Evolutionary conservation across 805 yeast genomes (phyloP).

Genomic region (Metschnikowia sp.): DNA sequence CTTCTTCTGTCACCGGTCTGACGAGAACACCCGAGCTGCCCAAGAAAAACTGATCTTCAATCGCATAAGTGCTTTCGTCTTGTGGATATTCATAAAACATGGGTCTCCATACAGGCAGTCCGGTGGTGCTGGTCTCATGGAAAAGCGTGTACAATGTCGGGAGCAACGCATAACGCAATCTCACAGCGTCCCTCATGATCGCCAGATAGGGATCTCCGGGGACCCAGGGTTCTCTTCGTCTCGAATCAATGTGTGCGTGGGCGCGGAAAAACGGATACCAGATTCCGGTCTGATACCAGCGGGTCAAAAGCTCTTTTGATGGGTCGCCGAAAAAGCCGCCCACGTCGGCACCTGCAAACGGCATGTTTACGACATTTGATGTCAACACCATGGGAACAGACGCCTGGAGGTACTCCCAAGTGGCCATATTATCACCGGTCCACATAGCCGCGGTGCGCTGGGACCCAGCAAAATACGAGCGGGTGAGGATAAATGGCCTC

Average conservation of each 20-base stretch:
- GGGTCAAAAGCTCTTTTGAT: constrained; percentile 65
- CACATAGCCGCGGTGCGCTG: constrained; percentile 91
- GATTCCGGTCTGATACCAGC: constrained; percentile 96
- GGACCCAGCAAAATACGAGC: constrained; percentile 88
- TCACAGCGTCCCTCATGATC: constrained; percentile 65
- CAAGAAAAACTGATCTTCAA: constrained; percentile 82
- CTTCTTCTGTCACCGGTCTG: constrained; percentile 72
- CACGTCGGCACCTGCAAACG: constrained; percentile 94
- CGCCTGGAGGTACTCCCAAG: constrained; percentile 79
- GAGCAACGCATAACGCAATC: constrained; percentile 68
- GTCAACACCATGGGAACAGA: constrained; percentile 89
- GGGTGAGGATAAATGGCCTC: constrained; percentile 84
- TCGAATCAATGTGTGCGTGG: constrained; percentile 93
- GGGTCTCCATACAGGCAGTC: constrained; percentile 72
- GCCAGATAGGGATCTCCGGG: constrained; percentile 70
- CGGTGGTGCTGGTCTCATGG: constrained; percentile 54
- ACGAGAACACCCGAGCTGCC: constrained; percentile 71
- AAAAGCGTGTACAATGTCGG: constrained; percentile 83
- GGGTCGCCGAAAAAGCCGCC: constrained; percentile 97
- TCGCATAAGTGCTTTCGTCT: constrained; percentile 44
- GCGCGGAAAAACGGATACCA: constrained; percentile 97
- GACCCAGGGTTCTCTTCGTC: constrained; percentile 91
- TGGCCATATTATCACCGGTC: constrained; percentile 96
- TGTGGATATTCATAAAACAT: constrained; percentile 55
- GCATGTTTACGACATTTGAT: constrained; percentile 78